A percentile compares a stretch with the other conserved stretches of the same genome.
phyloP scores from a whole-genome alignment of 176 grass and related monocot species.

The Ananas comosus region DNA sequence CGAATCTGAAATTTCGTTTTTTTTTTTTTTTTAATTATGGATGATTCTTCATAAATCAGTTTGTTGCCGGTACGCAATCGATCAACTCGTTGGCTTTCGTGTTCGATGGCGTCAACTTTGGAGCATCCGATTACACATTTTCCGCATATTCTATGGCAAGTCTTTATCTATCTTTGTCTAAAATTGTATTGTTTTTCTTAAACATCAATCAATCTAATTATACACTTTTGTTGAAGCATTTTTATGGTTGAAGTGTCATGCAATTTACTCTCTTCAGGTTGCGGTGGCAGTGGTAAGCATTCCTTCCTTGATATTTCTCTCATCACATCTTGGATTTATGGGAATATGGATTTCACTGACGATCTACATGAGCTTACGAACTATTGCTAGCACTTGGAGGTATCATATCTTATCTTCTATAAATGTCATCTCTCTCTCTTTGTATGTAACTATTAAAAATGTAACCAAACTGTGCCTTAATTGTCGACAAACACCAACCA shows the following conservation, averaged over 20 bases:
- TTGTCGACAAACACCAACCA: not conserved
- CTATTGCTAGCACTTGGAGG: slow-evolving; percentile 87
- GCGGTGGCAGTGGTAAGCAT: slow-evolving; percentile 65
- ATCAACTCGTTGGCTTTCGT: slow-evolving; percentile 91
- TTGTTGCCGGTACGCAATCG: slow-evolving; percentile 77
- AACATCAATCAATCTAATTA: not conserved
- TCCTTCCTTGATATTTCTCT: slow-evolving; percentile 56
- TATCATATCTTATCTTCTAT: slow-evolving; percentile 13
- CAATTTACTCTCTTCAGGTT: slow-evolving; percentile 43
- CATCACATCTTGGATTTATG: slow-evolving; percentile 64
- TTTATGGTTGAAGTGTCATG: not conserved
- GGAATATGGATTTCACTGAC: slow-evolving; percentile 97
- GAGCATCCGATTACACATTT: slow-evolving; percentile 79
- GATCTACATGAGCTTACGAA: slow-evolving; percentile 89
- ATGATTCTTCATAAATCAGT: slow-evolving; percentile 31
- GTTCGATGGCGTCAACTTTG: slow-evolving; percentile 98
- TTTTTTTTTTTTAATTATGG: not conserved
- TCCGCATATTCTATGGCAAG: slow-evolving; percentile 94
- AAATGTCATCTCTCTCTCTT: not conserved
- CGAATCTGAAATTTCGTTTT: slow-evolving; percentile 4
- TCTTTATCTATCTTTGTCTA: not conserved
- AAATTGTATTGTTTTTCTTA: not conserved
- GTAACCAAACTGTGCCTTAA: not conserved
- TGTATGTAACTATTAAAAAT: not conserved
- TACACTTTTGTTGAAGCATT: not conserved